Evolutionary conservation across 495 filamentous ascomycete genomes (phyloP), one percentile per base, ranked within the genome.

Genomic region (Trichoderma parareesei): DNA sequence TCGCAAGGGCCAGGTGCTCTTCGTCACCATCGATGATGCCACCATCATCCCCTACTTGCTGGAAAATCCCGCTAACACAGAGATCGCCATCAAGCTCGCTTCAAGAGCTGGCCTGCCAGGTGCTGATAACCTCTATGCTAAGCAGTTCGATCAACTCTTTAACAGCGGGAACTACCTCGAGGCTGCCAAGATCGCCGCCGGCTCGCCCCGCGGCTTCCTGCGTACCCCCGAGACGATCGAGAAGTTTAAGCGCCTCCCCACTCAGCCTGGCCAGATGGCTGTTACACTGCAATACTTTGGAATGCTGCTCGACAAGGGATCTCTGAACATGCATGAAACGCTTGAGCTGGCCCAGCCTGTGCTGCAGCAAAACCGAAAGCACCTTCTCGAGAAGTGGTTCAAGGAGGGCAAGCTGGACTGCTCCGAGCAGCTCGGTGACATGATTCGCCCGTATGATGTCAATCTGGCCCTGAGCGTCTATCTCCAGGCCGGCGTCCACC

Each of bases 261-360:
- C 86, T 42, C 82, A 88, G 67, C 83, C 84, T 5, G 88, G 87
- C 16, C 87, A 93, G 73, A 88, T 98, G 78, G 95, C 93, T 11
- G 85, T 92, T 66, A 96, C 97, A 64, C 84, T 99, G 60, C 93
- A 97, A 72, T 99, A 98, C 79, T 99, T 99, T 68, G 93, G 95
- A 64, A 90, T 97, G 85, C 82, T 99, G 48, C 82, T 99, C 13
- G 94, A 99, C 71, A 96, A 98, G 84, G 92, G 93, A 38, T 82
- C 85, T 6, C 81, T 99, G 38, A 99, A 98, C 77, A 87, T 88
- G 70, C 87, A 93, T 66, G 94, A 99, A 76, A 95, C 92, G 66
- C 80, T 98, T 60, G 94, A 99, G 75, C 85, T 99, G 67, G 93
- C 94, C 10, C 85, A 90, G 60, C 93, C 95, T 44, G 94, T 99